Conservation (phyloP, 768 basidiomycete species). For the Boletus sp. region DNA sequence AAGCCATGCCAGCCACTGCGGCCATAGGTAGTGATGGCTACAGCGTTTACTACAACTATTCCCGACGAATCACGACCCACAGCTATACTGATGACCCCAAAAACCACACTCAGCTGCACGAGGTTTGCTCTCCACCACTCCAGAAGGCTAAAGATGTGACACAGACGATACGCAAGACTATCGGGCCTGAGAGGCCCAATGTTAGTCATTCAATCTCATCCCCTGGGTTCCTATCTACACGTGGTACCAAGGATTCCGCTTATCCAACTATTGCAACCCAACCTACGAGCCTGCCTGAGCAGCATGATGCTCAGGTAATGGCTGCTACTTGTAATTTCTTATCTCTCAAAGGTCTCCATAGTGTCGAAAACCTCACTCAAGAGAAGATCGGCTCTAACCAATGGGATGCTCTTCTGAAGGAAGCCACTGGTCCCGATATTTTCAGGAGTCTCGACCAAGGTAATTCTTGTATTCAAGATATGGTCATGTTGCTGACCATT, state of each 20-base stretch:
- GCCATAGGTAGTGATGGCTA: no score
- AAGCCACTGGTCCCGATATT: background rate
- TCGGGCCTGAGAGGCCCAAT: no score
- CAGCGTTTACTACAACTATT: no score
- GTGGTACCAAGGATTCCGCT: no score
- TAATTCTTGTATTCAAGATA: background rate
- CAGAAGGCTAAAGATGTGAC: no score
- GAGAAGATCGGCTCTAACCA: background rate
- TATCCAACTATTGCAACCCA: background rate
- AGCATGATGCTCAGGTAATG: background rate
- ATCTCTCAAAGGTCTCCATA: background rate
- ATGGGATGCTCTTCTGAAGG: background rate
- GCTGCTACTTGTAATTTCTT: background rate
- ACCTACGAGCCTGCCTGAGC: background rate
- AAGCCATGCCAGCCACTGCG: no score
- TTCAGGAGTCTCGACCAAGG: background rate
- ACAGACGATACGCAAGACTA: no score
- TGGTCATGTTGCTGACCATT: background rate
- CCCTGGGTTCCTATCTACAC: background rate
- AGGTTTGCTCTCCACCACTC: no score
- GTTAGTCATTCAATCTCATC: no score
- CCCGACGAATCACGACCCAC: no score
- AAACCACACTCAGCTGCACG: no score
- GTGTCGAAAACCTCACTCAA: background rate
- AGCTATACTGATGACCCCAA: no score